phyloP scores from a whole-genome alignment of 2,329 filamentous ascomycete genomes.

The Beauveria brongniartii region DNA sequence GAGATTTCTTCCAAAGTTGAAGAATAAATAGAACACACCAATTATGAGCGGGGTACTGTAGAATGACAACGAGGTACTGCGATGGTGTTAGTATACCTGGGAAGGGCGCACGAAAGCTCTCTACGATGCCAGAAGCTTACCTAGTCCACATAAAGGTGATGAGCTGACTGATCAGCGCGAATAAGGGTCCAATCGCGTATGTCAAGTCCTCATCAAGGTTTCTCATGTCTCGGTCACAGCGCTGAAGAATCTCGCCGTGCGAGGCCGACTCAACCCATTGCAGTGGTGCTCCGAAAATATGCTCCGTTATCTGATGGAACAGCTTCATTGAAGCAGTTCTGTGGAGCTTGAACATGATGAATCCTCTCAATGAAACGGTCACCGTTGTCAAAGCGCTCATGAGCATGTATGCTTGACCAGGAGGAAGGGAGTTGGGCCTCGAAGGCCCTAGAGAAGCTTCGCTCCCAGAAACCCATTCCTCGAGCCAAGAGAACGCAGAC shows the following conservation, averaged over 20 bases:
- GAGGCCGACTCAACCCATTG: neutral
- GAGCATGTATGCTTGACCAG: constrained; percentile 17
- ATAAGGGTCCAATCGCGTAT: neutral
- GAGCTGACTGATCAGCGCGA: neutral
- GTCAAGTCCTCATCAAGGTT: neutral
- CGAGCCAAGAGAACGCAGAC: neutral
- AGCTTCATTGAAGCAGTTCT: neutral
- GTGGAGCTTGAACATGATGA: constrained; percentile 45
- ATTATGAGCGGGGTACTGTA: constrained; percentile 50
- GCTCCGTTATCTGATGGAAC: neutral
- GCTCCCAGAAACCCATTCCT: neutral
- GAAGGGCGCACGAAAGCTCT: neutral
- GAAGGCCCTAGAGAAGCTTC: neutral
- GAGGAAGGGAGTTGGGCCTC: neutral
- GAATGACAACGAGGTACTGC: constrained; percentile 45
- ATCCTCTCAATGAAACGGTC: constrained; percentile 45
- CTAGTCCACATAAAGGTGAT: neutral
- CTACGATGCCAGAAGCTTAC: neutral
- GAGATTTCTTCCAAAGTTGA: constrained; percentile 47
- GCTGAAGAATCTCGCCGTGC: neutral
- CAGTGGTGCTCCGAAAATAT: neutral
- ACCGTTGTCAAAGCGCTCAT: constrained; percentile 42
- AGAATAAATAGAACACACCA: constrained; percentile 43
- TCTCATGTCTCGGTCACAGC: neutral
- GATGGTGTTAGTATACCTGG: neutral